Conservation (phyloP, 139 green algal genomes). For the Chlamydomonas schloesseri region DNA sequence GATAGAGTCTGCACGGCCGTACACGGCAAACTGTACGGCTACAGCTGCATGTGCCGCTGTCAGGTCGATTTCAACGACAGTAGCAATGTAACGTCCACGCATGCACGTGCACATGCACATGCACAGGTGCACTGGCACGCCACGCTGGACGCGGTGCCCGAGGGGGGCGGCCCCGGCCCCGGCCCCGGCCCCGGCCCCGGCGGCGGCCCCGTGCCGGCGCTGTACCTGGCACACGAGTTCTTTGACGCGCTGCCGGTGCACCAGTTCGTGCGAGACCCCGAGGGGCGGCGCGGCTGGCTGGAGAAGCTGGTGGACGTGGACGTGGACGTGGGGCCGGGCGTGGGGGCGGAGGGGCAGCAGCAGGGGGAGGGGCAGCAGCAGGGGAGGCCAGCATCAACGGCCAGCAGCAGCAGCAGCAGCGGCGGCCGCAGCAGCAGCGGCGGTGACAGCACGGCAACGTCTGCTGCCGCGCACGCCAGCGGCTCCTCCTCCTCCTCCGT, state of each 20-base stretch:
- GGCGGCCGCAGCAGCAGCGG: constrained; percentile 25
- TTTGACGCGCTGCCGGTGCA: constrained; percentile 97
- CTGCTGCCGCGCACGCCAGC: too few species aligned
- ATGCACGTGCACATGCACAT: too few species aligned
- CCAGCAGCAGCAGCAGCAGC: background rate
- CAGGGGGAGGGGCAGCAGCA: background rate
- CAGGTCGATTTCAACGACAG: too few species aligned
- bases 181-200: too few species aligned
- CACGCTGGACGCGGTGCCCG: constrained; percentile 75
- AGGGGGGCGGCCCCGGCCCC: too few species aligned
- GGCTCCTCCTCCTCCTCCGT: too few species aligned
- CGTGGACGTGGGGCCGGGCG: background rate
- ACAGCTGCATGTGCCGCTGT: too few species aligned
- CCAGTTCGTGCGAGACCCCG: constrained; percentile 83
- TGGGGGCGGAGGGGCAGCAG: background rate
- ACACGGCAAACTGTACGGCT: too few species aligned
- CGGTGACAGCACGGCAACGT: too few species aligned
- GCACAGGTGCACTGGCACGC: constrained; percentile 80
- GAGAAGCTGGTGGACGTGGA: constrained; percentile 88
- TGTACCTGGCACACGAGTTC: constrained; percentile 97
- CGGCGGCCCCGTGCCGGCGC: constrained; percentile 61
- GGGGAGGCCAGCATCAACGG: background rate
- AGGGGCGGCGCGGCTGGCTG: constrained; percentile 69
- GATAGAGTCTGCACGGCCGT: too few species aligned
- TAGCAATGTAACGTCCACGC: too few species aligned